Base-by-base conservation (phyloP, 1,284 basidiomycete species). In the Retiboletus flavoniger region DNA sequence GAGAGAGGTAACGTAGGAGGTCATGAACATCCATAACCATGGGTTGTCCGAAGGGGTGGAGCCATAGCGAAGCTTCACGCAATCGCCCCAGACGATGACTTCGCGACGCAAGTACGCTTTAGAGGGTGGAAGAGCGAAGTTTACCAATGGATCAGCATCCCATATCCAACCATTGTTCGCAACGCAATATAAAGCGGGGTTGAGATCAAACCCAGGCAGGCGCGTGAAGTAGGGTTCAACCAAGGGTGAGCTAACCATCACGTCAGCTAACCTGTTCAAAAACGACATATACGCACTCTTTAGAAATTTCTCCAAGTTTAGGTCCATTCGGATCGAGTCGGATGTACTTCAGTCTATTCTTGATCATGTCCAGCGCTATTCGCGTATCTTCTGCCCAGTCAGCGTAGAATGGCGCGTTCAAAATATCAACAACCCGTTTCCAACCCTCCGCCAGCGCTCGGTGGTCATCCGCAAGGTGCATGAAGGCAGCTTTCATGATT, bases 81-180 rank as follows among this genome's bases (percentile, higher is more conserved):
- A 98, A 72, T 99, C 97, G 40, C 88, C 87, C 96, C 96, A 99
- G 17, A 89, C 93, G 62, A 99, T 98, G 47, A 99, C 93, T 72
- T 98, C 93, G 49, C 96, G 89, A 29, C 94, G 87, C 45, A 98
- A 81, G 71, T 99, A 99, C 1, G 95, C 91, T 70, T 96, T 96
- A n/a, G 95, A 98, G 1, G 91, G 89, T 46, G 84, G 83, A n/a
- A 93, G 83, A 9, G 95, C 96, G 74, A 99, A 99, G 75, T 98
- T 97, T 60, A 87, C 81, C 19, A 99, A 80, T 0, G 96, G 96
- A 70, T 99, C 89, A 2, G 96, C 95, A 55, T 90, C 80, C 96
- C 96, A 99, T 63, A 99, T 96, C 96, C 96, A 99, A 7, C 96
- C 96, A 66, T 99, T 99, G 74, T 98, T 98, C 6, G 96, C 96